Evolutionary conservation across 2,329 filamentous ascomycete species (phyloP), one percentile per base, ranked within the genome.

Genomic region (Davidsoniella virescens): DNA sequence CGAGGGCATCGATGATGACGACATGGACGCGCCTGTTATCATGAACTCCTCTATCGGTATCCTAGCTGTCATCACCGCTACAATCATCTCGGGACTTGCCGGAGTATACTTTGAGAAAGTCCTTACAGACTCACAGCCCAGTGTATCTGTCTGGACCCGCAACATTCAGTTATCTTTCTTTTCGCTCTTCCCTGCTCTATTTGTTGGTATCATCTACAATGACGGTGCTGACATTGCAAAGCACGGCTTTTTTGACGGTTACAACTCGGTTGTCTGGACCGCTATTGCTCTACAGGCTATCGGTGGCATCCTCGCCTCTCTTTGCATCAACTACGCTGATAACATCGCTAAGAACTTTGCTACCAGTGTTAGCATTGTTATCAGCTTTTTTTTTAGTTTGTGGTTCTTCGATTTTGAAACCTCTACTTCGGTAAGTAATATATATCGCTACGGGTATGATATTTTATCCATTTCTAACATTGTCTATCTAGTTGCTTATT

Each of bases 121-220:
- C 2, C 70, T 96, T 50, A 94, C 93, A 63, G 84, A 94, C 56
- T 83, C 84, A n/a, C 73, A 76, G 0, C 73, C 74, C 2, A 74
- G 79, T 44, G 81, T 81, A 5, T 90, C 86, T 0, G 72, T 96
- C 12, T 98, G 92, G 92, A 81, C 92, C 41, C 81, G 92, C 54
- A 98, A 96, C 62, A 83, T 95, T 44, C 92, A 98, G 64, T 70
- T 98, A 20, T 88, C 87, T 1, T 85, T 95, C 61, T 98, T 94
- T 67, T 94, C 88, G 1, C 70, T 96, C 1, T 90, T 95, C 58
- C 87, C 90, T 0, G 84, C 88, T 1, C 70, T 95, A 0, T 78
- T 96, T 52, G 73, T 94, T 48, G 92, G 90, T 1, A 82, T 96
- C 5, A 67, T 93, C 2, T 84, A 85, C 66, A 84, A 87, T 55